Conservation (phyloP, 2,329 filamentous ascomycete genomes). For the Pseudogymnoascus sp. region DNA sequence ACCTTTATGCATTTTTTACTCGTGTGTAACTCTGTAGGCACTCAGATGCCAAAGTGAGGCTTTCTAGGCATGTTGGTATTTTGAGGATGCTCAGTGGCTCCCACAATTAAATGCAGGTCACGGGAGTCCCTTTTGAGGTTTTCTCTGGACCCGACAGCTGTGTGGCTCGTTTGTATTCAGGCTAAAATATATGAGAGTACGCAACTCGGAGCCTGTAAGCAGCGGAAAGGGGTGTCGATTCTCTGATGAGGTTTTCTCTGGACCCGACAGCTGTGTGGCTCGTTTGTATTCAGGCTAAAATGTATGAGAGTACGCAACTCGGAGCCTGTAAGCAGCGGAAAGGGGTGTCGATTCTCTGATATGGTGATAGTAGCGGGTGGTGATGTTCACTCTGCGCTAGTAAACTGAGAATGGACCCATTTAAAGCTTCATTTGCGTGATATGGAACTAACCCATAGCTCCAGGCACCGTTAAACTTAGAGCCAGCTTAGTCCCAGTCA, state of each 20-base stretch:
- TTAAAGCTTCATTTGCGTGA: not conserved
- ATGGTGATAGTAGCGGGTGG: not conserved
- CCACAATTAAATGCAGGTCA: not conserved
- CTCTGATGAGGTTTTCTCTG: not conserved
- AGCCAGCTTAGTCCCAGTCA: not conserved
- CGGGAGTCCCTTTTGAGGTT: not conserved
- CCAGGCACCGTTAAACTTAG: not conserved
- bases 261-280: not conserved
- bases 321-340: not conserved
- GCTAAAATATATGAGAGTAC: not conserved
- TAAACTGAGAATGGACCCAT: slow-evolving; percentile 6
- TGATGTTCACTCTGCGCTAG: not conserved
- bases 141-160: not conserved
- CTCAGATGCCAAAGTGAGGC: not conserved
- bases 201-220: not conserved
- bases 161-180: not conserved
- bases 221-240: not conserved
- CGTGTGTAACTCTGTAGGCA: not conserved
- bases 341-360: not conserved
- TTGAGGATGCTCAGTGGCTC: not conserved
- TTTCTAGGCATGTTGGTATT: not conserved
- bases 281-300: not conserved
- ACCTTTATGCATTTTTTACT: not conserved
- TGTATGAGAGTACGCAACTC: not conserved
- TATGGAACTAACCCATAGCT: not conserved